phyloP scores from a whole-genome alignment of 768 basidiomycete species.

The Coprinopsis sp. region DNA sequence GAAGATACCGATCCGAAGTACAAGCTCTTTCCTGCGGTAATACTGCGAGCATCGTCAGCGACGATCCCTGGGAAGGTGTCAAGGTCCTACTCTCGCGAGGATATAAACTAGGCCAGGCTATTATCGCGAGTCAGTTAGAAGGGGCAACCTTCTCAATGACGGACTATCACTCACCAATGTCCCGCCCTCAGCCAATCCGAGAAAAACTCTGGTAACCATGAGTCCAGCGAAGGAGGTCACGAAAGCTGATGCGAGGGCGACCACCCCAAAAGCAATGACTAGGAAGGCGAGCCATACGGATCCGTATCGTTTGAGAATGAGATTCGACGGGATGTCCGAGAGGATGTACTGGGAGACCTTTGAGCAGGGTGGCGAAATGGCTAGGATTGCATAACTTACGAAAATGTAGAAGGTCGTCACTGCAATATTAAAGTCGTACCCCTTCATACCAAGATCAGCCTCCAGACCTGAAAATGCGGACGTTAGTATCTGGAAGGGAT shows the following conservation, averaged over 20 bases:
- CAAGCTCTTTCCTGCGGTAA: slow-evolving; percentile 31
- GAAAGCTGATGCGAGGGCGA: slow-evolving; percentile 35
- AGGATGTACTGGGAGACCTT: slow-evolving; percentile 25
- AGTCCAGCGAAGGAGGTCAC: slow-evolving; percentile 28
- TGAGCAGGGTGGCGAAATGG: background rate
- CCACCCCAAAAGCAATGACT: slow-evolving; percentile 31
- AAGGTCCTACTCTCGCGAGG: slow-evolving; percentile 27
- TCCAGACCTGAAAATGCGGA: slow-evolving; percentile 25
- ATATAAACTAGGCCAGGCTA: slow-evolving; percentile 36
- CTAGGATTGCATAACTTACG: slow-evolving; percentile 16
- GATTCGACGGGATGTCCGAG: slow-evolving; percentile 36
- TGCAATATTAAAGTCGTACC: slow-evolving; percentile 37
- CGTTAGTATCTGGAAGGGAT: too few relatives aligned
- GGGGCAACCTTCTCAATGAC: background rate
- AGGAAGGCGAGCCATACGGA: slow-evolving; percentile 34
- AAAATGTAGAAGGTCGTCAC: slow-evolving; percentile 39
- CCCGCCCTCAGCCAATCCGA: slow-evolving; percentile 39
- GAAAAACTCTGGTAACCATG: slow-evolving; percentile 31
- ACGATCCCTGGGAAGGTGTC: background rate
- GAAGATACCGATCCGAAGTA: slow-evolving; percentile 31
- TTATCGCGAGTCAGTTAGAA: background rate
- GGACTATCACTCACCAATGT: slow-evolving; percentile 27
- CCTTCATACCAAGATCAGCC: slow-evolving; percentile 35
- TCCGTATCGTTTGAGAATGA: slow-evolving; percentile 36
- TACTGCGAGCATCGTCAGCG: slow-evolving; percentile 15